phyloP scores from a whole-genome alignment of 192 early-diverging fungal genomes.

The Coemansia sp. region DNA sequence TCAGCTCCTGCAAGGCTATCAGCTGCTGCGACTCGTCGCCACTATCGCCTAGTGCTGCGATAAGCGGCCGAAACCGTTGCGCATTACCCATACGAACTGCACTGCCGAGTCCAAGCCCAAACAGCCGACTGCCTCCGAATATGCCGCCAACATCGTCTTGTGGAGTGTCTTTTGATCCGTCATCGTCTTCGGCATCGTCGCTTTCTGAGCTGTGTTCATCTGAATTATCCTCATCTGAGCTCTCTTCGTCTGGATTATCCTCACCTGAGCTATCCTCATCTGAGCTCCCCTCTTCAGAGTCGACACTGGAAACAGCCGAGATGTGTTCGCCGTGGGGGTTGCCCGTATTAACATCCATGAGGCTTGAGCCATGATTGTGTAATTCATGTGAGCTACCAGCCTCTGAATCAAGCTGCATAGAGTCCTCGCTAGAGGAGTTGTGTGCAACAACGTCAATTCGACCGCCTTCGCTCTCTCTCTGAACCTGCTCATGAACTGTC shows the following conservation, averaged over 20 bases:
- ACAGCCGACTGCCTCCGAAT: conserved; percentile 3
- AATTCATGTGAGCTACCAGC: neutral
- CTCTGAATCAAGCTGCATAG: neutral
- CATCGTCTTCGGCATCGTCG: neutral
- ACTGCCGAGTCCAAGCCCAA: conserved; percentile 23
- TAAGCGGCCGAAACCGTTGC: conserved; percentile 59
- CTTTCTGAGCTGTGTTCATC: neutral
- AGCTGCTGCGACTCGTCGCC: conserved; percentile 69
- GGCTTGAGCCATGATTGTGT: neutral
- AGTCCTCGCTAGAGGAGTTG: neutral
- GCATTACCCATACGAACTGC: conserved; percentile 24
- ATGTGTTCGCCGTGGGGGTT: neutral
- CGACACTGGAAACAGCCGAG: neutral
- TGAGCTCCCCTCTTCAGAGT: neutral
- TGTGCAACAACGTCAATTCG: neutral
- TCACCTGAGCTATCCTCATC: neutral
- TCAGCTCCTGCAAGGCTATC: conserved; percentile 83
- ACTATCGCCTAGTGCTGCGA: conserved; percentile 58
- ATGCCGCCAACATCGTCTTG: neutral
- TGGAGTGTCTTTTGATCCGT: neutral
- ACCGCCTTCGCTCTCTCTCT: neutral
- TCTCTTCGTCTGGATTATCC: neutral
- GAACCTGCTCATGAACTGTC: no score
- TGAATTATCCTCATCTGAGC: neutral
- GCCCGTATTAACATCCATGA: conserved; percentile 12